Evolutionary conservation across 202 grass and related monocot genomes (phyloP).

Genomic region (Schoenoplectus tabernaemontani): DNA sequence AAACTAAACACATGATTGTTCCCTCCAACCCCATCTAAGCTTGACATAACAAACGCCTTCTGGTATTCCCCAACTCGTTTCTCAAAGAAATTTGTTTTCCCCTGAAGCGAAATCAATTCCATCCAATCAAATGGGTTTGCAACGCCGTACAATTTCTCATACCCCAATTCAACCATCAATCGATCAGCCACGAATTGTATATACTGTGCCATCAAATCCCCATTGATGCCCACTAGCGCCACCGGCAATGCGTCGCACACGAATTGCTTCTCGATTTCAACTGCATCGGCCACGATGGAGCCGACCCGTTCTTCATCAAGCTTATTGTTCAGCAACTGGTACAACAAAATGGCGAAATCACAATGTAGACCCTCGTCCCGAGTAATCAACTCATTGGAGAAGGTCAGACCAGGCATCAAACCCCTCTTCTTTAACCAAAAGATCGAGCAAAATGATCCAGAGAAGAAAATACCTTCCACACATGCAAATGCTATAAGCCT

Average conservation of each 20-base stretch:
- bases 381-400: conserved; percentile 28
- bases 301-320: not conserved
- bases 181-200: conserved; percentile 20
- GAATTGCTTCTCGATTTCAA: conserved; percentile 26
- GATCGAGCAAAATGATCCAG: conserved; percentile 20
- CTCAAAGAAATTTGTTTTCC: conserved; percentile 29
- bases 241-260: conserved; percentile 23
- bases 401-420: conserved; percentile 25
- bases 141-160: conserved; percentile 9
- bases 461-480: conserved; percentile 28
- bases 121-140: conserved; percentile 28
- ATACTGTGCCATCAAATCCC: conserved; percentile 24
- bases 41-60: conserved; percentile 23
- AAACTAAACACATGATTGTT: conserved; percentile 13
- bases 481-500: conserved; percentile 24
- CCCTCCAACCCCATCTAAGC: not conserved
- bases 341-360: conserved; percentile 20
- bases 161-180: conserved; percentile 9
- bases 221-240: conserved; percentile 20
- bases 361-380: conserved; percentile 25
- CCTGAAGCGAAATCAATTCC: conserved; percentile 27
- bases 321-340: not conserved
- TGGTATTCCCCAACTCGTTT: conserved; percentile 21
- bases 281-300: conserved; percentile 15
- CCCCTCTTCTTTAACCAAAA: conserved; percentile 15